These are phyloP conservation scores for Cotoneaster glaucophyllus DNA, from an alignment of 306 rosid species.

Conservation along the genomic window DNA sequence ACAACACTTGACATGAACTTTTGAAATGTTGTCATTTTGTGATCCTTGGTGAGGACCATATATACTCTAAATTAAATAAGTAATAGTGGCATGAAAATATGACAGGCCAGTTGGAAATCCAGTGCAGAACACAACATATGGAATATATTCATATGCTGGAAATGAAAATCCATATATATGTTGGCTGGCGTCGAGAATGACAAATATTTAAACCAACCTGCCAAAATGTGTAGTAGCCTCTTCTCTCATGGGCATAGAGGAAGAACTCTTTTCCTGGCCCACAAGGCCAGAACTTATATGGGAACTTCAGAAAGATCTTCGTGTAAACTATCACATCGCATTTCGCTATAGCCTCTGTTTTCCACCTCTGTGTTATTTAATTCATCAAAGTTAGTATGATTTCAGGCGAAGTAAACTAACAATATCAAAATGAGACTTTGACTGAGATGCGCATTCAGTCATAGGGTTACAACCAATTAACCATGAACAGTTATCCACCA, in stretches of 20 bases:
- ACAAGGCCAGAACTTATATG: conserved; percentile 82
- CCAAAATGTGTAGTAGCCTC: conserved; percentile 99
- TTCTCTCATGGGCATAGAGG: conserved; percentile 87
- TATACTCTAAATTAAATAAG: neutral
- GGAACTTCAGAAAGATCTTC: conserved; percentile 92
- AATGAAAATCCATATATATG: neutral
- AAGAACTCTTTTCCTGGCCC: conserved; percentile 92
- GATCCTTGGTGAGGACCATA: neutral
- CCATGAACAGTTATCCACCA: neutral
- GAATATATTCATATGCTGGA: neutral
- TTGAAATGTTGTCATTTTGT: neutral
- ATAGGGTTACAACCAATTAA: neutral
- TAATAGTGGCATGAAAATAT: neutral
- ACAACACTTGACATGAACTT: neutral
- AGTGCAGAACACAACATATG: neutral
- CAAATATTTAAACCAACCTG: conserved; percentile 50
- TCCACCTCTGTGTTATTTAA: conserved; percentile 71
- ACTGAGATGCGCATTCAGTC: neutral
- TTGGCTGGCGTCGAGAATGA: conserved; percentile 16
- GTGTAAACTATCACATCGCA: conserved; percentile 93
- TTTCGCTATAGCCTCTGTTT: conserved; percentile 73
- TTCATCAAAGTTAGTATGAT: conserved; percentile 10
- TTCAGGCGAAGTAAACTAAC: conserved; percentile 1
- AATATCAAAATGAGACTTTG: neutral
- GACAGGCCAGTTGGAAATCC: neutral